Percentiles rank a stretch among this genome's conserved stretches.
Evolutionary conservation across 495 filamentous ascomycete genomes (phyloP).

Genomic region (Trichocladium antarcticum): DNA sequence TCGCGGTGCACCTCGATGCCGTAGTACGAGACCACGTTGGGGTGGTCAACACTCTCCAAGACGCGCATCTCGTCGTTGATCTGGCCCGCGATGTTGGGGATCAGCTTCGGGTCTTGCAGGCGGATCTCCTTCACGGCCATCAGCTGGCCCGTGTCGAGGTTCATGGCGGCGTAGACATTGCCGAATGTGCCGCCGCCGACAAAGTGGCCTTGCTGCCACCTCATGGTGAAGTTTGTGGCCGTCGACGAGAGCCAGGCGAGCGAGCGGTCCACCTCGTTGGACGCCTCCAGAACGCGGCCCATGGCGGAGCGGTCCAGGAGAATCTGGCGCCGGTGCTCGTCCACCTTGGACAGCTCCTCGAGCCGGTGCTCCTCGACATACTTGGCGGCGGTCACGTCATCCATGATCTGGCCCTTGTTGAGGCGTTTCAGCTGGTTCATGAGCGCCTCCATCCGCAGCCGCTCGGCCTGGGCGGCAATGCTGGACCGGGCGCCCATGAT

Average conservation of each 20-base stretch:
- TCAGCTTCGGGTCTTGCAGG: conserved; percentile 89
- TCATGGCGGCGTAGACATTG: conserved; percentile 93
- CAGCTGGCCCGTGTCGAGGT: conserved; percentile 84
- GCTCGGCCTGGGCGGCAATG: conserved; percentile 80
- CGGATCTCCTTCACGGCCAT: conserved; percentile 99
- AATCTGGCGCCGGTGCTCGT: conserved; percentile 64
- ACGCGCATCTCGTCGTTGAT: conserved; percentile 97
- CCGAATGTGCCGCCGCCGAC: conserved; percentile 96
- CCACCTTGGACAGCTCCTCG: conserved; percentile 57
- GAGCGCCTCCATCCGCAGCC: conserved; percentile 57
- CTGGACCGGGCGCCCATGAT: conserved; percentile 95
- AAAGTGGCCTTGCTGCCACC: conserved; percentile 97
- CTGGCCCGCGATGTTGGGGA: conserved; percentile 82
- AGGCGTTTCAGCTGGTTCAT: conserved; percentile 63
- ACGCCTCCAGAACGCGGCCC: conserved; percentile 82
- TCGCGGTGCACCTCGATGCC: conserved; percentile 97
- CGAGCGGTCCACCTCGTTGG: conserved; percentile 88
- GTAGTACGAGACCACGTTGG: conserved; percentile 94
- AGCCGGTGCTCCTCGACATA: conserved; percentile 64
- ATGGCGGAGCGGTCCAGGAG: conserved; percentile 82
- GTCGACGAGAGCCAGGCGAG: conserved; percentile 87
- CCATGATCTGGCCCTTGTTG: conserved; percentile 62
- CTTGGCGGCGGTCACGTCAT: conserved; percentile 72
- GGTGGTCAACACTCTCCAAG: conserved; percentile 86
- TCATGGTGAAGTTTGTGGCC: conserved; percentile 83